phyloP scores from a whole-genome alignment of 2,329 filamentous ascomycete species.

The Albophoma yamanashiensis region DNA sequence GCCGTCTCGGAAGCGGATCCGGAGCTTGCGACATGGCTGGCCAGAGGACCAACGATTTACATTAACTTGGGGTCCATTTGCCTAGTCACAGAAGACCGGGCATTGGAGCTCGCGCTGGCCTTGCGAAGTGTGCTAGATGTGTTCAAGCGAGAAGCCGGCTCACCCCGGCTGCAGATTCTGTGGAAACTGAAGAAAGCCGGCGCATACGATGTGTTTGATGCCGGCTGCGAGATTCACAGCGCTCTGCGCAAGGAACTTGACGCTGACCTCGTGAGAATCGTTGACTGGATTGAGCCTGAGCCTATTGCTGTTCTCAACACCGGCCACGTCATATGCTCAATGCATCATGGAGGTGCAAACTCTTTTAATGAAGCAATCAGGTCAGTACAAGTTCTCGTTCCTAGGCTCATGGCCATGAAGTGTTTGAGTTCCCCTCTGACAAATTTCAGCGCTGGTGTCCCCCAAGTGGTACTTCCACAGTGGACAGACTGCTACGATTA shows the following conservation, averaged over 20 bases:
- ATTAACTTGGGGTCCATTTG: constrained; percentile 35
- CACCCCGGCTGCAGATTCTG: constrained; percentile 14
- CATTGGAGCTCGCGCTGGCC: constrained; percentile 25
- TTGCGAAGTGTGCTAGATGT: constrained; percentile 23
- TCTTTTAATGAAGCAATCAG: constrained; percentile 26
- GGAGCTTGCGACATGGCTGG: constrained; percentile 31
- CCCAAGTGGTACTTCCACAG: constrained; percentile 31
- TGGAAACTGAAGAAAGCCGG: constrained; percentile 21
- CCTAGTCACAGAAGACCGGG: constrained; percentile 19
- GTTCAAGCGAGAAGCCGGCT: neutral
- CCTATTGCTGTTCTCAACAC: constrained; percentile 24
- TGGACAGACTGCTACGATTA: constrained; percentile 38
- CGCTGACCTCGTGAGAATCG: constrained; percentile 21
- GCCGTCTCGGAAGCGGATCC: constrained; percentile 25
- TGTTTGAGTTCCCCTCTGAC: neutral
- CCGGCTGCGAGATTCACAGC: constrained; percentile 6
- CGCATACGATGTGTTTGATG: constrained; percentile 1
- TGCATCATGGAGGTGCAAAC: constrained; percentile 37
- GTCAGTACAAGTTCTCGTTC: constrained; percentile 12
- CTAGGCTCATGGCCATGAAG: neutral
- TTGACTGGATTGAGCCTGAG: constrained; percentile 28
- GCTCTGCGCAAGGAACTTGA: constrained; percentile 15
- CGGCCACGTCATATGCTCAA: constrained; percentile 25
- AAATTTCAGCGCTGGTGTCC: constrained; percentile 27
- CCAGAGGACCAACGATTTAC: constrained; percentile 29